phyloP scores from a whole-genome alignment of 768 basidiomycete genomes.

The Naganishia antarctica region DNA sequence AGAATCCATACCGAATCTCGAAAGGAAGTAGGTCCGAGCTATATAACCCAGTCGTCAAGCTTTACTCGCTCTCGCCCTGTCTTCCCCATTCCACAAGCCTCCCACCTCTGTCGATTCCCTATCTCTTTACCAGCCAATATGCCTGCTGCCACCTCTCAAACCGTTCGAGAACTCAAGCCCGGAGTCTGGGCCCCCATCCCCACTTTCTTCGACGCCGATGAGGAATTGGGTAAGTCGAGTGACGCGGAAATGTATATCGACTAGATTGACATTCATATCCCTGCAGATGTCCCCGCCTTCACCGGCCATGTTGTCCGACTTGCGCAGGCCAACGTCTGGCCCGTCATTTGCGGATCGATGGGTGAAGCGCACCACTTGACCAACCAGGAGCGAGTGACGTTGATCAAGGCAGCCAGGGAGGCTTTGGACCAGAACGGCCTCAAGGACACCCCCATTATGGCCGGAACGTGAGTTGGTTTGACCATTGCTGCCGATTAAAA shows the following conservation, averaged over 20 bases:
- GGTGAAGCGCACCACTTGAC: slow-evolving; percentile 75
- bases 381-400: slow-evolving; percentile 60
- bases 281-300: slow-evolving; percentile 63
- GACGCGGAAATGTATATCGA: not conserved
- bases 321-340: slow-evolving; percentile 65
- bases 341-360: slow-evolving; percentile 74
- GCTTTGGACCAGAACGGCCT: slow-evolving; percentile 67
- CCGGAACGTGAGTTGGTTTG: slow-evolving; percentile 58
- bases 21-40: too few relatives aligned
- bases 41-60: too few relatives aligned
- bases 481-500: too few relatives aligned
- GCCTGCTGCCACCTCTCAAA: slow-evolving; percentile 31
- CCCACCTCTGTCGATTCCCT: not conserved
- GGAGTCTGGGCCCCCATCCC: slow-evolving; percentile 83
- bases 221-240: slow-evolving; percentile 70
- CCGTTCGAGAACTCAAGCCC: slow-evolving; percentile 59
- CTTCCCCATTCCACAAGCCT: not conserved
- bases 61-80: not conserved
- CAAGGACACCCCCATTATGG: slow-evolving; percentile 62
- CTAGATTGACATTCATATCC: not conserved
- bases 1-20: too few relatives aligned
- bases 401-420: slow-evolving; percentile 65
- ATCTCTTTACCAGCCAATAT: slow-evolving; percentile 28
- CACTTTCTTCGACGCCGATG: slow-evolving; percentile 72
- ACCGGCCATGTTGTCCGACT: slow-evolving; percentile 62